Evolutionary conservation across 352 stramenopile species (phyloP), one percentile per base, ranked within the genome.

Genomic region (Pythium insidiosum): DNA sequence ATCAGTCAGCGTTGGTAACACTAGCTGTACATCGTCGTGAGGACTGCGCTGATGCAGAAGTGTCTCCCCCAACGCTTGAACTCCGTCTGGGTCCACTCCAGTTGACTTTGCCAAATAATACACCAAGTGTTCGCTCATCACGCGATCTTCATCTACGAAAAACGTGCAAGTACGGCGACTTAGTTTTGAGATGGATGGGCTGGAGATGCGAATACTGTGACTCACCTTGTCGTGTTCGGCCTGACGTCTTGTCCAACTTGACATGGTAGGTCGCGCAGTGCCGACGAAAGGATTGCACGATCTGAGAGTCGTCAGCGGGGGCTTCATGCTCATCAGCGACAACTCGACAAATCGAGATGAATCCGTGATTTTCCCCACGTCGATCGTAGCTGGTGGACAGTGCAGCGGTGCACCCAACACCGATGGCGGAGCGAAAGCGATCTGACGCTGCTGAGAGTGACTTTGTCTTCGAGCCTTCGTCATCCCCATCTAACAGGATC

Each of bases 371-470:
- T 11, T 63, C 53, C 0, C 78, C 78, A 22, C 70, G 66, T 21
- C 82, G 80, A 15, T 63, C 57, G 31, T 83, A 76, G 23, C 66
- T 80, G 2, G 73, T 84, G 34, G 70, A 69, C 6, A 94, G 47
- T 31, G 73, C 73, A 31, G 77, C 82, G 1, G 79, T 85, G 51
- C 81, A 94, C 2, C 63, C 79, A 22, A 94, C 66, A 3, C 82
- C 79, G 11, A 90, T 30, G 11, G 61, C 60, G 5, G 39, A 21
- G 2, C 47, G 57, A 24, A 77, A 86, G 11, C 61, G 58, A 20
- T 43, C 39, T 21, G 81, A 45, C 20, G 58, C 58, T 25, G 22
- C 51, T 6, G 58, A 31, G 29, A 79, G 6, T 10, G 53, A 35
- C 7, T 34, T 40, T 4, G 61, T 56, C 5, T 26, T 51, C 15